Evolutionary conservation across 176 grass and related monocot genomes (phyloP), one percentile per base, ranked within the genome.

Genomic region (Musa acuminata): DNA sequence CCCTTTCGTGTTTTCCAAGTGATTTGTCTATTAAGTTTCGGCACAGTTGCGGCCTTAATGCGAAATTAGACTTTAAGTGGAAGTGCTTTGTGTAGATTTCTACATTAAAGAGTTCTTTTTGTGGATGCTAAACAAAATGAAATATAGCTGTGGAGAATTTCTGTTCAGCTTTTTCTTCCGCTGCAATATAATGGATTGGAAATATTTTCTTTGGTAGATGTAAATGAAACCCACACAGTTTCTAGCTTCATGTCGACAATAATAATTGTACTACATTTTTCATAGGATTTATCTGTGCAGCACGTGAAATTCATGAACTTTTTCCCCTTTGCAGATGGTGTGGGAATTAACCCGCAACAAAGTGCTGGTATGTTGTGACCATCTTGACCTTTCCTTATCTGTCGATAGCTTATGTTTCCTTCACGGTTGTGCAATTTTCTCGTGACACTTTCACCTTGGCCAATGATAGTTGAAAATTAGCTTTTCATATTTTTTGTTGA

Each of bases 341-440:
- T 98, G 72, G 95, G 95, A 50, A 94, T 98, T 79, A 94, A 98
- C 74, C 95, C 90, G 50, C 95, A 98, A 73, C 95, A 98, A 89
- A 98, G 95, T 86, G 95, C 95, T 85, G 95, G 95, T 98, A 90
- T 29, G 72, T 73, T 22, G 10, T 53, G 52, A 73, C 17, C 4
- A 43, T 6, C 35, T 43, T 23, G 6, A 9, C 0, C 11, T n/a
- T 11, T 50, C 21, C 19, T 55, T 57, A 17, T 55, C 55, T 29
- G 11, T 35, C 25, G 6, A 67, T 25, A 25, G 10, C 62, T 64
- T 6, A 4, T 11, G 21, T 19, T 49, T 49, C 10, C 11, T 1
- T 68, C 2, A 16, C 0, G 7, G 10, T 51, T 70, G 29, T 71
- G 35, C 52, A 22, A 51, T 51, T 52, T 8, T 72, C n/a, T 20